These are phyloP conservation scores for Triadica sebifera DNA, from an alignment of 345 rosid genomes.

Conservation along the genomic window DNA sequence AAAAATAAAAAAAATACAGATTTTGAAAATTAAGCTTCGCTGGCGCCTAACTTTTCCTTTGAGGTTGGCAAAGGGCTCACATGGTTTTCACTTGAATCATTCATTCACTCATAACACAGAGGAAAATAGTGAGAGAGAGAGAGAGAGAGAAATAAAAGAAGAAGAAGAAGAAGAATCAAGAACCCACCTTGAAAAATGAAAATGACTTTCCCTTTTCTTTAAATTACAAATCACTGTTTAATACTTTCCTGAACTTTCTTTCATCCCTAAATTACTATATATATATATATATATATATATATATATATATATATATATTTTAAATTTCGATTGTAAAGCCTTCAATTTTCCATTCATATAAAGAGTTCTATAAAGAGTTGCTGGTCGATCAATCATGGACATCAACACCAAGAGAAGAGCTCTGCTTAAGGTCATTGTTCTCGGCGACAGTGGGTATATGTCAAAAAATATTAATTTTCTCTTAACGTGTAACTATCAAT, in stretches of 20 bases:
- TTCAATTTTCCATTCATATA: neutral
- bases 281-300: too few species aligned
- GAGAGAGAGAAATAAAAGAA: neutral
- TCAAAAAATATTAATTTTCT: neutral
- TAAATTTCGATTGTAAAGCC: neutral
- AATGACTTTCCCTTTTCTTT: conserved; percentile 13
- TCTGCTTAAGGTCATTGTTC: conserved; percentile 81
- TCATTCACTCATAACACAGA: neutral
- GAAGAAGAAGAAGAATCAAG: conserved; percentile 31
- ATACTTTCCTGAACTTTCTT: neutral
- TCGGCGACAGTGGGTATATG: conserved; percentile 80
- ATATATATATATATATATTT: too few species aligned
- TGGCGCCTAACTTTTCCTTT: conserved; percentile 30
- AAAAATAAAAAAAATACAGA: neutral
- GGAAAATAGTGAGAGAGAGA: neutral
- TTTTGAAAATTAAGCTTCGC: conserved; percentile 36
- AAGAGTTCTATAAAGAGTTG: neutral
- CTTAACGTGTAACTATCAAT: neutral
- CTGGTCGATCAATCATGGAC: conserved; percentile 33
- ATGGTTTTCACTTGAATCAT: conserved; percentile 25
- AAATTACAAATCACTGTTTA: neutral
- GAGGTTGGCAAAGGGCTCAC: conserved; percentile 43
- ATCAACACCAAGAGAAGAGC: conserved; percentile 49
- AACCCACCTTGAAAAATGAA: conserved; percentile 20
- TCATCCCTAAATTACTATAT: neutral